Evolutionary conservation across 345 rosid genomes (phyloP), one percentile per base, ranked within the genome.

Genomic region (Acer yangbiense): DNA sequence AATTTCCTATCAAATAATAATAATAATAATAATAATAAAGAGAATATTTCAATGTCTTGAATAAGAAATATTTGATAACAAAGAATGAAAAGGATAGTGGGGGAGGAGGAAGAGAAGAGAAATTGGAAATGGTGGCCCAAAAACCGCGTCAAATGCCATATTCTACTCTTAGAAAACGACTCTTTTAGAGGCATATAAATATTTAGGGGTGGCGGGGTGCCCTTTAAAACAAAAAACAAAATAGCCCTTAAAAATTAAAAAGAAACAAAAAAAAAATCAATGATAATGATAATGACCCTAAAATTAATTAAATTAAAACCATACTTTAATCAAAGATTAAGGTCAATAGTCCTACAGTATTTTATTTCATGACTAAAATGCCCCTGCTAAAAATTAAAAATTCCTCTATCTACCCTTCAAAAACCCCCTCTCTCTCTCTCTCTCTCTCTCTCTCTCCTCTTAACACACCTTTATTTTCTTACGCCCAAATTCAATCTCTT

Each of bases 101-200:
- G 43, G 27, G 58, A 54, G n/a, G 21, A 35, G 25, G 64, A 60
- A 14, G 18, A 63, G 8, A 54, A 60, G 63, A 63, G 27, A 21
- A 43, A 35, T 35, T 35, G 39, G 39, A 35, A 67, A 69, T 54
- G 83, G 65, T 79, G 83, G 82, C 82, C 85, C 85, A 32, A 64
- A 73, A 76, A 80, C 46, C 78, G 83, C 83, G 81, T 83, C 60
- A 58, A 75, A 74, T 82, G 81, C 79, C 82, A 46, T 82, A 65
- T 80, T 78, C 71, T 79, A 77, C 77, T 48, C 78, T 0, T 71
- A 67, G 83, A 86, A 76, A 80, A 80, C 63, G 86, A 82, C 83
- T 75, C 68, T 25, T 57, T 17, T 23, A 1, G 3, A 20, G 29
- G 27, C 13, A 60, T 60, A 20, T 60, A n/a, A 29, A 39, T 44